Percentiles rank a stretch among this genome's conserved stretches.
phyloP scores from a whole-genome alignment of 2,329 filamentous ascomycete genomes.

The Penicillium sp. region DNA sequence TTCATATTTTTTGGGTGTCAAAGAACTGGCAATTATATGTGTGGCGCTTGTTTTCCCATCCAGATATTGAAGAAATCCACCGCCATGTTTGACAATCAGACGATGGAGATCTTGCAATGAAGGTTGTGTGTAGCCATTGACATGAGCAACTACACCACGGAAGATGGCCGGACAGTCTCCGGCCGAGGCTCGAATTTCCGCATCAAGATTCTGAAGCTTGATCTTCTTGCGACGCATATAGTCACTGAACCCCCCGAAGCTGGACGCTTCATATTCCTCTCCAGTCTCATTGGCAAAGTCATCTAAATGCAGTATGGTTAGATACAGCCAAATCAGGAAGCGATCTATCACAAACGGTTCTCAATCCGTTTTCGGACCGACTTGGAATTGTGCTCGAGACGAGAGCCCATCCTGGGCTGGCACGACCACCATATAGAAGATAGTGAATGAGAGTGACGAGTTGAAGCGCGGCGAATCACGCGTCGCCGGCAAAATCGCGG shows the following conservation, averaged over 20 bases:
- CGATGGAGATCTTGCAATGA: constrained; percentile 82
- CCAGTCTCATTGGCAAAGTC: constrained; percentile 74
- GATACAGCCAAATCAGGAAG: constrained; percentile 1
- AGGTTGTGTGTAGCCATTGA: constrained; percentile 94
- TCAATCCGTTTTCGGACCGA: constrained; percentile 59
- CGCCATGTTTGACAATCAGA: constrained; percentile 87
- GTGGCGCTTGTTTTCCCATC: constrained; percentile 93
- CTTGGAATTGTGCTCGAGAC: constrained; percentile 55
- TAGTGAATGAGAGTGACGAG: background rate
- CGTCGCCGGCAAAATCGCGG: constrained; percentile 14
- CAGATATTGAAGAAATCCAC: constrained; percentile 87
- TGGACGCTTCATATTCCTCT: constrained; percentile 83
- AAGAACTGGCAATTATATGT: constrained; percentile 83
- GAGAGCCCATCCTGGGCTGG: constrained; percentile 53
- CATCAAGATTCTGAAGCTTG: constrained; percentile 92
- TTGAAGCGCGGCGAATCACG: constrained; percentile 12
- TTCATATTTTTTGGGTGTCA: constrained; percentile 87
- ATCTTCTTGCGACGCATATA: constrained; percentile 96
- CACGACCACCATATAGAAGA: constrained; percentile 13
- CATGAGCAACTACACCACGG: constrained; percentile 80
- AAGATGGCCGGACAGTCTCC: constrained; percentile 76
- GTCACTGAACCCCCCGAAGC: constrained; percentile 82
- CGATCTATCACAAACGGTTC: constrained; percentile 40
- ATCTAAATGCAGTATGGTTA: constrained; percentile 42
- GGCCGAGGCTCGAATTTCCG: constrained; percentile 65